phyloP scores from a whole-genome alignment of 2,329 filamentous ascomycete species.

The Dactylellina sp. region DNA sequence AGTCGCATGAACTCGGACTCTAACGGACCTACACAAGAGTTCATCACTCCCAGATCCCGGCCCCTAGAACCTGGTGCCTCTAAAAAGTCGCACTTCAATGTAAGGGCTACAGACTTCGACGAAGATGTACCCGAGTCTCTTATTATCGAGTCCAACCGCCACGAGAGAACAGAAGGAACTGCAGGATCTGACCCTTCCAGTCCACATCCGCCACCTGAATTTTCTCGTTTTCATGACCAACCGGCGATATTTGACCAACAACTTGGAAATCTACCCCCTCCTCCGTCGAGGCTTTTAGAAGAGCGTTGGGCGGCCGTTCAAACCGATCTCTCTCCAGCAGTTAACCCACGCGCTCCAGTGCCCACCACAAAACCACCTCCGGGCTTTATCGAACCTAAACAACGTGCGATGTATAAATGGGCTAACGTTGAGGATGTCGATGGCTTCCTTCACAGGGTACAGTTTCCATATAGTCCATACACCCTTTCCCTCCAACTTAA shows the following conservation, averaged over 20 bases:
- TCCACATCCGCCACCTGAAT: conserved; percentile 43
- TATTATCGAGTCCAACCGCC: conserved; percentile 68
- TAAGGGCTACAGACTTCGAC: conserved; percentile 60
- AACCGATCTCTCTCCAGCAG: conserved; percentile 47
- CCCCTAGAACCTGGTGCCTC: background rate
- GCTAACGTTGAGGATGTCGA: conserved; percentile 91
- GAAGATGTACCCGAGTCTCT: conserved; percentile 75
- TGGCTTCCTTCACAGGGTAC: conserved; percentile 78
- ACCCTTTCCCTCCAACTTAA: background rate
- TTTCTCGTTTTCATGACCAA: conserved; percentile 54
- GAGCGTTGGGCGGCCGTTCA: conserved; percentile 51
- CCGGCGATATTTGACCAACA: conserved; percentile 55
- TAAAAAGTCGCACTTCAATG: background rate
- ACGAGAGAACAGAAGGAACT: conserved; percentile 49
- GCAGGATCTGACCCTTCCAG: conserved; percentile 56
- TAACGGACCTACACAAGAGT: conserved; percentile 12
- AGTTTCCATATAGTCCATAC: conserved; percentile 1
- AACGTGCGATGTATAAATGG: conserved; percentile 91
- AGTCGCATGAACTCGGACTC: conserved; percentile 19
- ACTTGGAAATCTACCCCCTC: conserved; percentile 67
- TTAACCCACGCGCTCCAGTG: conserved; percentile 21
- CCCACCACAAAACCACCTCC: conserved; percentile 58
- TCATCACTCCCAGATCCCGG: conserved; percentile 17
- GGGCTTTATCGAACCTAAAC: conserved; percentile 70
- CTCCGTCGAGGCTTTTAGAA: conserved; percentile 43